Conservation (phyloP, 768 basidiomycete genomes). For the Mycena latifolia region DNA sequence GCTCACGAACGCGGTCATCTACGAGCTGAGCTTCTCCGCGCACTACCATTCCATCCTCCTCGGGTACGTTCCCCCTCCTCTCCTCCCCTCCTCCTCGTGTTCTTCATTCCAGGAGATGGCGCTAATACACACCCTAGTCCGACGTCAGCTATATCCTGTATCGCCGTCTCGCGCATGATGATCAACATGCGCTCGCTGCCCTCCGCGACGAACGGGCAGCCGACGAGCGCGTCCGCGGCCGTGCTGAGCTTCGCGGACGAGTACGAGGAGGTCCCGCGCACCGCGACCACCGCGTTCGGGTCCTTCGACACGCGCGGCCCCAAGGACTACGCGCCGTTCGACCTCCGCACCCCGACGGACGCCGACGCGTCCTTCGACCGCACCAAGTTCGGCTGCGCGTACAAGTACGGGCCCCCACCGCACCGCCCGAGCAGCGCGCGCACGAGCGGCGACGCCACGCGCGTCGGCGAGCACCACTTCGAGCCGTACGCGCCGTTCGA, state of each 20-base stretch:
- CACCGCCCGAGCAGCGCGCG: slow-evolving; percentile 11
- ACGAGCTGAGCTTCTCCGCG: slow-evolving; percentile 21
- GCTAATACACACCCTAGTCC: slow-evolving; percentile 1
- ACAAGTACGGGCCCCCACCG: not conserved
- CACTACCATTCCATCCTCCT: slow-evolving; percentile 28
- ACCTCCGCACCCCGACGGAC: too few species aligned
- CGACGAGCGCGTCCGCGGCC: not conserved
- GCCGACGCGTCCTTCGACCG: too few species aligned
- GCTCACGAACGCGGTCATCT: slow-evolving; percentile 29
- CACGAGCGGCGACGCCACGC: slow-evolving; percentile 28
- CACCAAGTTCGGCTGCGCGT: too few species aligned
- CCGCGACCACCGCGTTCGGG: too few species aligned
- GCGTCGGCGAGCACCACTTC: too few species aligned
- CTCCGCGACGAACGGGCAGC: not conserved
- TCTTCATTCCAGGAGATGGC: too few species aligned
- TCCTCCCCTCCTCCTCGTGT: too few species aligned
- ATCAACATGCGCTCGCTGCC: slow-evolving; percentile 34
- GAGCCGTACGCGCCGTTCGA: too few species aligned
- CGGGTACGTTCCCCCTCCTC: slow-evolving; percentile 8
- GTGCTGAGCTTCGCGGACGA: slow-evolving; percentile 19
- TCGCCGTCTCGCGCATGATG: slow-evolving; percentile 37
- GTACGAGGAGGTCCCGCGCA: slow-evolving; percentile 4
- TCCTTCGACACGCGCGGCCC: too few species aligned
- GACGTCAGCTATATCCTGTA: slow-evolving; percentile 31
- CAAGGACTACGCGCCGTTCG: too few species aligned